Evolutionary conservation across 192 early-diverging fungal genomes (phyloP), one percentile per base, ranked within the genome.

Genomic region (Linnemannia exigua): DNA sequence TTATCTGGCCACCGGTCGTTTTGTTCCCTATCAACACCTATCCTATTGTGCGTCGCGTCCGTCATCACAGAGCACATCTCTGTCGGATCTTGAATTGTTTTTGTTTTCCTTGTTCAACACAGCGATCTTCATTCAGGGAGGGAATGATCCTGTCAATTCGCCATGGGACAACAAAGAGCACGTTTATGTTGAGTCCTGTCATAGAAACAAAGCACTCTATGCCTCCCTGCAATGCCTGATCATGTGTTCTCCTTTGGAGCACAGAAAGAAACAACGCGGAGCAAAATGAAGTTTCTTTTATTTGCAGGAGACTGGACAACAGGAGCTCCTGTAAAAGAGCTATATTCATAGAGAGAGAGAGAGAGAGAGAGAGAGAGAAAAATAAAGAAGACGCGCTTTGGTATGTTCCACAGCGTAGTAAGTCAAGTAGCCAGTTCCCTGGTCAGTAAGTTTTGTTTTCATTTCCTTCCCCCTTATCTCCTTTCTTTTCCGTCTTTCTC

Each of bases 401-500:
- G 28, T 11, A 31, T 28, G 22, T 20, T 15, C 25, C 28, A 31
- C 36, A 36, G 41, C 41, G 41, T 44, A 44, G 41, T 44, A 44
- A 6, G 41, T 44, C 9, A 44, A 6, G 41, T 44, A 1, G 28
- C n/a, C 31, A 47, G 69, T 38, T 70, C 37, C 37, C 69, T 46
- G 41, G 37, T 38, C 44, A 5, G 37, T 35, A 11, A 38, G 20
- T 63, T 76, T 44, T 9, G 5, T 44, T 63, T 41, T 44, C 54
- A 58, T 38, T 75, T 31, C 58, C 37, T 5, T 48, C 37, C 25
- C 20, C 31, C 33, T 51, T 51, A 16, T 77, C 28, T 41, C 50
- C 74, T 75, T 31, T 75, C 51, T 58, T 41, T 41, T 75, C 28
- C 54, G 0, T 44, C 66, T 33, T 11, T 79, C 48, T 6, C 68